phyloP scores from a whole-genome alignment of 495 filamentous ascomycete species.

The Aspergillus indologenus region DNA sequence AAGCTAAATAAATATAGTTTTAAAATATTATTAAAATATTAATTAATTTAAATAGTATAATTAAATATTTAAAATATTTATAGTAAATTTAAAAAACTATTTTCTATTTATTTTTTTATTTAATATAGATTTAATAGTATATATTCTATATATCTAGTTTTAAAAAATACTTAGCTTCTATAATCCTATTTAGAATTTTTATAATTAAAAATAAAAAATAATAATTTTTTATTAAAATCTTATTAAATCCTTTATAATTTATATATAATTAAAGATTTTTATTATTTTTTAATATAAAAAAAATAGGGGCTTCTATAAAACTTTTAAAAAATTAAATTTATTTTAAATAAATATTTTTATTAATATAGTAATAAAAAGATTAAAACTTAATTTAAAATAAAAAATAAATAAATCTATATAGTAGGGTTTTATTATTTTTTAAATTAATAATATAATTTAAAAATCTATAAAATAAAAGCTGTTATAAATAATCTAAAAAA shows the following conservation, averaged over 20 bases:
- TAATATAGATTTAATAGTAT: background rate
- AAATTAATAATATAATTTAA: background rate
- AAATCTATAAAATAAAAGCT: background rate
- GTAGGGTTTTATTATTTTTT: no score
- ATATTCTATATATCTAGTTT: background rate
- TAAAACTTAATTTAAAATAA: no score
- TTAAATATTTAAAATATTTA: background rate
- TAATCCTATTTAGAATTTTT: background rate
- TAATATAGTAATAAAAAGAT: background rate
- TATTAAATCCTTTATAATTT: slow-evolving; percentile 13
- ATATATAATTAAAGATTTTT: slow-evolving; percentile 11
- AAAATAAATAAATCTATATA: background rate
- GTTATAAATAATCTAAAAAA: background rate
- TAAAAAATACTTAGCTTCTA: background rate
- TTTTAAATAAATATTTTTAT: background rate
- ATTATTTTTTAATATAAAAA: slow-evolving; percentile 13
- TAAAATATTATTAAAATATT: background rate
- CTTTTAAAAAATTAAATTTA: background rate
- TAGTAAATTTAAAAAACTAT: background rate
- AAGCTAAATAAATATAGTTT: background rate
- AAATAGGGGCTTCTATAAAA: background rate
- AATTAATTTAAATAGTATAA: background rate
- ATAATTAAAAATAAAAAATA: background rate
- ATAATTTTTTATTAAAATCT: slow-evolving; percentile 6
- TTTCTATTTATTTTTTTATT: background rate